Conservation (phyloP, 352 stramenopile genomes). For the Pythium pyrilobum region DNA sequence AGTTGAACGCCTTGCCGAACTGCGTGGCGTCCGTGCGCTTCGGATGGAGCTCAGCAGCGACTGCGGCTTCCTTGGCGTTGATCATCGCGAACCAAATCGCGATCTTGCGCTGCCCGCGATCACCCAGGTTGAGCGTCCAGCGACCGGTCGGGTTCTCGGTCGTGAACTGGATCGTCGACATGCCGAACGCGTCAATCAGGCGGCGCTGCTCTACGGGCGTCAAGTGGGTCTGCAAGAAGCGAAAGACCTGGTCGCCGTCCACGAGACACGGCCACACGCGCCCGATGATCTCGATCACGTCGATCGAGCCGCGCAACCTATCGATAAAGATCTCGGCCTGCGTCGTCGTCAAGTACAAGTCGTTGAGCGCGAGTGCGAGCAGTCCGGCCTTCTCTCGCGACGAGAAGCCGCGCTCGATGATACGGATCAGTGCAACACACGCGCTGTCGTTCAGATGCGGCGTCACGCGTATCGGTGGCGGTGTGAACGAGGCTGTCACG, state of each 20-base stretch:
- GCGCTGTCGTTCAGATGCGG: constrained; percentile 23
- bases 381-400: constrained; percentile 40
- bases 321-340: constrained; percentile 40
- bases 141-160: constrained; percentile 52
- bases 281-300: constrained; percentile 51
- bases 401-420: constrained; percentile 46
- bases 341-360: constrained; percentile 42
- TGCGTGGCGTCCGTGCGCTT: constrained; percentile 59
- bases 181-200: constrained; percentile 46
- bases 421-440: constrained; percentile 37
- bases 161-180: constrained; percentile 50
- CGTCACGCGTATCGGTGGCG: constrained; percentile 27
- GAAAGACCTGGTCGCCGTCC: constrained; percentile 43
- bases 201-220: constrained; percentile 37
- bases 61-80: constrained; percentile 34
- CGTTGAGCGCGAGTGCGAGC: constrained; percentile 40
- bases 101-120: constrained; percentile 54
- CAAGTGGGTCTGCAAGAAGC: constrained; percentile 46
- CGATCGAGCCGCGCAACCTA: constrained; percentile 28
- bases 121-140: constrained; percentile 45
- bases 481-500: constrained; percentile 35
- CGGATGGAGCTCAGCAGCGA: constrained; percentile 25
- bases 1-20: constrained; percentile 48
- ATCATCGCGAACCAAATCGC: constrained; percentile 65
- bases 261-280: constrained; percentile 48